Evolutionary conservation across 208 protist genomes (phyloP), one percentile per base, ranked within the genome.

Genomic region (Acanthamoeba pearcei): DNA sequence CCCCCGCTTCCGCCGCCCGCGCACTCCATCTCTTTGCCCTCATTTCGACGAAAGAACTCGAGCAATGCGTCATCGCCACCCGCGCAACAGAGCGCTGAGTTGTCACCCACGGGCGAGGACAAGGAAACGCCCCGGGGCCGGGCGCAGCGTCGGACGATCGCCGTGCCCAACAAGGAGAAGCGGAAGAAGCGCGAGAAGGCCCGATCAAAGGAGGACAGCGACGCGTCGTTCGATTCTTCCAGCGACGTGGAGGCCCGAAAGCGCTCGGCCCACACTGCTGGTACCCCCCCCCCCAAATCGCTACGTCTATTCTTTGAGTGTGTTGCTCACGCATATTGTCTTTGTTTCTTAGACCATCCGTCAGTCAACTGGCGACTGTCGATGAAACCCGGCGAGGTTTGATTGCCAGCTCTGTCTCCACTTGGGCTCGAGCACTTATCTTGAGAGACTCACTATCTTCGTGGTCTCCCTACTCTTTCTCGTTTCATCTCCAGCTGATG

Each of bases 91-190:
- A 13, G 6, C 46, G 6, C 0, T 51, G 55, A 62, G 19, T 24
- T 62, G 55, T 62, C 55, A 17, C 55, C 55, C 13, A 27, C 22
- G 55, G 55, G 55, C 55, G 22, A 62, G 55, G 55, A 62, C 19
- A 49, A 49, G 35, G 72, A 80, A 17, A 53, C 72, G 19, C 42
- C 72, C 5, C 72, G 72, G 10, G 35, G 72, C 38, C 72, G 72
- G 10, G n/a, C 72, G 12, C 32, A 38, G 38, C 27, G 72, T 22
- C 72, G 72, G 15, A 80, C 72, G 35, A 80, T 80, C 42, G 72
- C 72, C 0, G 72, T 80, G 72, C 72, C 35, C 46, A 51, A 51
- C 72, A 80, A 80, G 72, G 72, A 80, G 49, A 80, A 80, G 64
- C 64, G 64, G 22, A 62, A 62, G 55, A 62, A 62, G 27, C 64